Evolutionary conservation across 345 rosid species (phyloP).

Genomic region (rapeseed (Brassica napus)): Da-Ae NC_063452.1:28977001-28977500

Average conservation of each 20-base stretch:
- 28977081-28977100: not conserved
- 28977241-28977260: not conserved
- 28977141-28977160: not conserved
- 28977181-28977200: not conserved
- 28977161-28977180: not conserved
- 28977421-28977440: conserved; percentile 43
- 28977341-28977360: conserved; percentile 1
- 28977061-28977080: no score
- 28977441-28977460: conserved; percentile 11
- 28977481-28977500: conserved; percentile 55
- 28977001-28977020: no score
- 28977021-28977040: no score
- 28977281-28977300: no score
- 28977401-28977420: conserved; percentile 8
- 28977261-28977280: not conserved
- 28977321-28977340: not conserved
- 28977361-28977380: not conserved
- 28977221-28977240: not conserved
- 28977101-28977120: not conserved
- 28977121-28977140: not conserved
- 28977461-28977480: conserved; percentile 24
- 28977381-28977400: conserved; percentile 25
- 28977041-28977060: no score
- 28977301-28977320: not conserved
- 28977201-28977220: not conserved